Evolutionary conservation across 352 stramenopile genomes (phyloP), one percentile per base, ranked within the genome.

Genomic region (Phytophthora kernoviae): DNA sequence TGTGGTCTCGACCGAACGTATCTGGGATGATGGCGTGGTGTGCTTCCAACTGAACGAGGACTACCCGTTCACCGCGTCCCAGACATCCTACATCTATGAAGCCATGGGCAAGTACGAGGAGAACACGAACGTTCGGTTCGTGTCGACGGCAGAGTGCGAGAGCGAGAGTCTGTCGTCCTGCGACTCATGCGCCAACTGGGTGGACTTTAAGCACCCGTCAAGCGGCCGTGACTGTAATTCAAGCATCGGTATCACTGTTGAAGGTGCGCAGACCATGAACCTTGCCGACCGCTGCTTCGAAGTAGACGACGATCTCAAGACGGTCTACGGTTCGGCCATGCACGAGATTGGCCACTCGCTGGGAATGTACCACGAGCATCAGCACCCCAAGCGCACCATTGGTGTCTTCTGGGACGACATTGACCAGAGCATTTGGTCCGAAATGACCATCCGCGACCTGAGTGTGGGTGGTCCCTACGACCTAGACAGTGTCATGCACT

Each of bases 331-430:
- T 14, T 84, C 81, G 44, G 79, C 80, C 63, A 90, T 93, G 77
- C 84, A 93, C 69, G 84, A 93, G 53, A 88, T 93, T 33, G 76
- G 81, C n/a, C 84, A 93, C 67, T 76, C 72, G 24, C 54, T 93
- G 11, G 84, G 82, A 7, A 62, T 93, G 49, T 93, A 92, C 73
- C 82, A 93, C 66, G 84, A 93, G 62, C 81, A 93, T 66, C 81
- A 91, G 66, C 84, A 93, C 59, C 78, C 81, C 15, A 58, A 77
- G n/a, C 81, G 81, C 59, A 73, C 62, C 22, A 83, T 91, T 36
- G 77, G 73, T 27, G 65, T 93, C 26, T 90, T 93, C 62, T 91
- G 79, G 78, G 79, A 92, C 56, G 62, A 86, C 54, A 84, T 88
- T 39, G 71, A 87, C 36, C 83, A 88, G 54, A 79, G 67, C n/a